These are phyloP conservation scores for Elongisporangium undulatum DNA, from an alignment of 352 stramenopile species.

Conservation along the genomic window DNA sequence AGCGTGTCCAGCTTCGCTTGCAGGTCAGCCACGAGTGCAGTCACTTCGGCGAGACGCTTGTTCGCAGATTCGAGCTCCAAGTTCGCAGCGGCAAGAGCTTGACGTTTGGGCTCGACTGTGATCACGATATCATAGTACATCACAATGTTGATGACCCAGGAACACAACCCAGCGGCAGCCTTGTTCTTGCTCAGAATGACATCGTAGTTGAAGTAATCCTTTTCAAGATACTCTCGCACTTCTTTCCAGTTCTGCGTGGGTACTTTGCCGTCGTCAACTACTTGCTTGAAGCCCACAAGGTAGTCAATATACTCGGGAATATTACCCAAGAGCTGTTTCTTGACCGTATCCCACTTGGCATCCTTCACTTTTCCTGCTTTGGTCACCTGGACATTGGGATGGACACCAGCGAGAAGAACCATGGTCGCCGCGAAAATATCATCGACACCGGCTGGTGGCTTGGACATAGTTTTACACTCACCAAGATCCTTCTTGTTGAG, in stretches of 20 bases:
- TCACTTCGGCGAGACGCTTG: constrained; percentile 84
- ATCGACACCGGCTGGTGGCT: constrained; percentile 91
- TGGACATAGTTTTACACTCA: constrained; percentile 96
- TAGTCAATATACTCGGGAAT: constrained; percentile 96
- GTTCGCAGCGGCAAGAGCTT: constrained; percentile 89
- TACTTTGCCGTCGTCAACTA: constrained; percentile 92
- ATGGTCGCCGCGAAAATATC: constrained; percentile 94
- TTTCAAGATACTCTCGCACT: constrained; percentile 89
- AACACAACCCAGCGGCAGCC: constrained; percentile 90
- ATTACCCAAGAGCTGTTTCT: constrained; percentile 94
- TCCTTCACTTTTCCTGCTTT: constrained; percentile 97
- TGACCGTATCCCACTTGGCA: constrained; percentile 92
- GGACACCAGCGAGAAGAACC: constrained; percentile 92
- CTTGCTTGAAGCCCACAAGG: constrained; percentile 91
- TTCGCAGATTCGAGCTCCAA: constrained; percentile 90
- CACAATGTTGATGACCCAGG: constrained; percentile 96
- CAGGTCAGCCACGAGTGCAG: constrained; percentile 88
- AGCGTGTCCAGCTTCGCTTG: constrained; percentile 93
- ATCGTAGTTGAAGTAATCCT: constrained; percentile 95
- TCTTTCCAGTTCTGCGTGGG: constrained; percentile 93
- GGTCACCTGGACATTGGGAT: constrained; percentile 90
- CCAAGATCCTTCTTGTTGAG: constrained; percentile 96
- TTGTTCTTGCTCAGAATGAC: constrained; percentile 95
- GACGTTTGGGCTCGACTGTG: constrained; percentile 93
- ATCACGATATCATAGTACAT: constrained; percentile 97